Evolutionary conservation across 2,329 filamentous ascomycete species (phyloP).

Genomic region (Cryphonectria nitschkei): DNA sequence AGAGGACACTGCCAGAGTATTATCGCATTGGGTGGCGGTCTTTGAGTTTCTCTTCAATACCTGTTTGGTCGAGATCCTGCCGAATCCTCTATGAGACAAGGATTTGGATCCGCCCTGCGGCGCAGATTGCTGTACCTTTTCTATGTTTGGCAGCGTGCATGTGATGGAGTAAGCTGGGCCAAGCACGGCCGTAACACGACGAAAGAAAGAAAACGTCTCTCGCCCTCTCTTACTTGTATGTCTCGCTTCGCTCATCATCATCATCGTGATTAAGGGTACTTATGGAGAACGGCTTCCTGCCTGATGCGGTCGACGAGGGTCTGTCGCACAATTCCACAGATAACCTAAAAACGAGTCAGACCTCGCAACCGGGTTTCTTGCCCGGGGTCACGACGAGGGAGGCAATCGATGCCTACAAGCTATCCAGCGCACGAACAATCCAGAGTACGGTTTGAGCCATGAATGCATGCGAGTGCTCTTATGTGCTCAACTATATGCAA

Average conservation of each 20-base stretch:
- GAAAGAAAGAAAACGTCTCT: neutral
- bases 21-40: neutral
- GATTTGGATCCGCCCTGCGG: slow-evolving; percentile 12
- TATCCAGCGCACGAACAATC: neutral
- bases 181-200: neutral
- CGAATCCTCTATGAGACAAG: neutral
- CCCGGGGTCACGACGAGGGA: neutral
- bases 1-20: neutral
- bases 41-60: neutral
- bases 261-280: neutral
- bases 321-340: neutral
- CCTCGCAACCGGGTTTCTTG: neutral
- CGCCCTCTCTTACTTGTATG: neutral
- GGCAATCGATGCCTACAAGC: neutral
- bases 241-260: neutral
- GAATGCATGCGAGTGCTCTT: neutral
- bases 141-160: slow-evolving; percentile 14
- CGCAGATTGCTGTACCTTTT: slow-evolving; percentile 5
- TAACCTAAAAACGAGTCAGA: neutral
- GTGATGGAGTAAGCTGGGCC: neutral
- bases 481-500: neutral
- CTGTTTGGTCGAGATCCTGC: slow-evolving; percentile 3
- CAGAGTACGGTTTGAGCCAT: neutral
- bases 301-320: neutral
- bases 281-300: neutral